phyloP scores from a whole-genome alignment of 305 asterid genomes.

The Caryopteris hybrid region DNA sequence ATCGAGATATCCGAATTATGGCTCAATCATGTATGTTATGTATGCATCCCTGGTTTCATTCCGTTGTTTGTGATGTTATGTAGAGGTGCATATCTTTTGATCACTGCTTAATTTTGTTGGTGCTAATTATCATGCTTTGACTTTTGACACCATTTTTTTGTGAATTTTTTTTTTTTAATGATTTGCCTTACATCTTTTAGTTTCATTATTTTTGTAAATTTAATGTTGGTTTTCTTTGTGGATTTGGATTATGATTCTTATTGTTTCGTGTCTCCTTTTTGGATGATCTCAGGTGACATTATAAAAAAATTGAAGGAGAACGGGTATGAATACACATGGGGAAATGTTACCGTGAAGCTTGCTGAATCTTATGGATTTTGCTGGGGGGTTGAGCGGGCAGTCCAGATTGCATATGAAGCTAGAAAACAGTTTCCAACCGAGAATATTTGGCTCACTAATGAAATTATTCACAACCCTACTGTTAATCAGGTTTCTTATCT shows the following conservation, averaged over 20 bases:
- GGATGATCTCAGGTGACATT: slow-evolving; percentile 62
- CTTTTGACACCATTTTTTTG: not conserved
- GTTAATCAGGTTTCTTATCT: slow-evolving; percentile 67
- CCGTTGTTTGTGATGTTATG: not conserved
- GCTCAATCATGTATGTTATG: not conserved
- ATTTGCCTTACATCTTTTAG: not conserved
- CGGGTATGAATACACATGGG: slow-evolving; percentile 79
- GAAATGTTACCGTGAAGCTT: slow-evolving; percentile 84
- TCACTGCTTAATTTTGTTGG: not conserved
- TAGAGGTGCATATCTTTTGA: not conserved
- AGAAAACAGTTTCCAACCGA: slow-evolving; percentile 80
- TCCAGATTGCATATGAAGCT: slow-evolving; percentile 97
- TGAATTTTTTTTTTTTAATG: not conserved
- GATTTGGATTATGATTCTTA: not conserved
- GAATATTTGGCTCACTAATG: slow-evolving; percentile 91
- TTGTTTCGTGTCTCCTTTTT: slow-evolving; percentile 6
- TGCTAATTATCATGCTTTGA: not conserved
- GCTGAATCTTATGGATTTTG: slow-evolving; percentile 96
- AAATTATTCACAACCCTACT: slow-evolving; percentile 92
- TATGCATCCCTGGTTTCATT: not conserved
- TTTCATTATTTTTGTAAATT: not conserved
- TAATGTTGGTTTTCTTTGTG: not conserved
- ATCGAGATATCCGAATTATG: not conserved
- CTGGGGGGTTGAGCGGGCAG: slow-evolving; percentile 99
- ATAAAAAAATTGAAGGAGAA: slow-evolving; percentile 86